Evolutionary conservation across 345 rosid species (phyloP), one percentile per base, ranked within the genome.

Genomic region (Dovyalis caffra): DNA sequence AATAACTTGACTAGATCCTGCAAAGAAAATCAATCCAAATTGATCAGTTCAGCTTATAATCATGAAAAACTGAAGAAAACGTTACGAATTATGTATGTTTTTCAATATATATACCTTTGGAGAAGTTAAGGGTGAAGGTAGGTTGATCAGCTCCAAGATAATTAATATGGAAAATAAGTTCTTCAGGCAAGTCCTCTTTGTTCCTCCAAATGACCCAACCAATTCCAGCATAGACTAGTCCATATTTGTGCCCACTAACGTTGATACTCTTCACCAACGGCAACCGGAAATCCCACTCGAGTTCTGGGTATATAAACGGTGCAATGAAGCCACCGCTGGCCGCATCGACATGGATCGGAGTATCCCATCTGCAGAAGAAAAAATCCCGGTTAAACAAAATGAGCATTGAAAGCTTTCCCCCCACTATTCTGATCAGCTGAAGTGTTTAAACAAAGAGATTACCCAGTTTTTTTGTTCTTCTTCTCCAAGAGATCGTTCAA

Each of bases 271-370:
- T 78, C 25, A 78, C 81, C 73, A 78, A 62, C 23, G 81, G 81
- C 45, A 78, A n/a, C 23, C 81, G 33, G 64, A 78, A 78, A 69
- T 78, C 81, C 81, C 81, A 78, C 65, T 73, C 74, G 12, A 78
- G 74, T 10, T 78, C 77, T 18, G 81, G 81, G 10, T 78, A 51
- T 0, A 78, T 9, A 37, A 78, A 78, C 8, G 81, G 81, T 31
- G 81, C 81, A 45, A 78, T 78, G 32, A 78, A 78, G 3, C 81
- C 81, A 15, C 81, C 81, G 57, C 77, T 78, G 40, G 81, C 81
- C 32, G 81, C 81, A 31, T 78, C 81, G 0, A 78, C 81, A 69
- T 78, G 81, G 58, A 78, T 78, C 1, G 74, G 74, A 63, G 77
- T 78, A 64, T 78, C 74, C 81, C 77, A 77, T 53, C 79, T 70